Base-by-base conservation (phyloP, 1,284 basidiomycete genomes). In the Erythrobasidium hasegawianum region DNA sequence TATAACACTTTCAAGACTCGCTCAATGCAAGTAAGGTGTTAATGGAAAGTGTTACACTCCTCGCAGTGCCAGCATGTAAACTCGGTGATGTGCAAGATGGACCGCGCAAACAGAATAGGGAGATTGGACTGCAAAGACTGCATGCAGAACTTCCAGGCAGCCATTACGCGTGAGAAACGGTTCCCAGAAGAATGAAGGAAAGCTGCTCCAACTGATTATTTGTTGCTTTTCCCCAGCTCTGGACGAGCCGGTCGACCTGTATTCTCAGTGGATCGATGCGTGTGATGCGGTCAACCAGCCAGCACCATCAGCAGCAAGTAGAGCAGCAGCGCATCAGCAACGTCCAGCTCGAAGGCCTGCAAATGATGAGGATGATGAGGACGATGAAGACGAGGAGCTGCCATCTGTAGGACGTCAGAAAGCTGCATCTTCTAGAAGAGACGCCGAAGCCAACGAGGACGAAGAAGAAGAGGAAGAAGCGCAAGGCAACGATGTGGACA, bases 241-340 rank as follows among this genome's bases (percentile, higher is more conserved):
- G 10, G 74, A 75, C 9, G 76, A 77, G 50, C 76, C 78, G 1
- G 78, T 79, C 57, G 78, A 79, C 61, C 72, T 79, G 8, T 79
- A 79, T 69, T 76, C 76, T 41, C 70, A 75, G 27, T 79, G 78
- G 78, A 78, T 79, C 64, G 78, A 79, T 66, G 77, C 77, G 2
- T 77, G 75, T 56, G 72, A 75, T 47, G 73, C 71, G 18, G 74
- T 74, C 8, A 73, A 74, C 53, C 39, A 45, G 13, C 26, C 50
- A 45, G 45, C 53, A 13, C 20, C 56, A 20, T 33, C 55, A 11
- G 49, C 41, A 49, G 38, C 45, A 7, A 14, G 24, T n/a, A 26
- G 53, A 24, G 4, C 62, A 52, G 33, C 16, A 27, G 7, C 29
- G 1, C 20, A 26, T 49, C 41, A 52, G 10, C 27, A 38, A n/a